Conservation (phyloP, 2,329 filamentous ascomycete genomes). For the Sodiomyces alkalinus region DNA sequence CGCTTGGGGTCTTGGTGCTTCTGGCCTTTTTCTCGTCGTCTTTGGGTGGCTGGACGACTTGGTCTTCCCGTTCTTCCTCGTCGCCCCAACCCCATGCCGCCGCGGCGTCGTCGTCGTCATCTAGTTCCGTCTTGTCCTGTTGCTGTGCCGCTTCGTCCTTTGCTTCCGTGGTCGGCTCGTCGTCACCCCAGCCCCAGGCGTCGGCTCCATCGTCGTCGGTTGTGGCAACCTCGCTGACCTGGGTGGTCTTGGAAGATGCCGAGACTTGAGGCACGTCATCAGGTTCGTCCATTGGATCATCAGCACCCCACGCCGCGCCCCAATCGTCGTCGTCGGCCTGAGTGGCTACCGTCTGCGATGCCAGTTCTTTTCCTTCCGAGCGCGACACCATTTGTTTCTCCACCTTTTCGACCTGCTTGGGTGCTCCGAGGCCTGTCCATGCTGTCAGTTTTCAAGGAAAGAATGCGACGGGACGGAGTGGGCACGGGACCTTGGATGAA, state of each 20-base stretch:
- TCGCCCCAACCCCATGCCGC: constrained; percentile 84
- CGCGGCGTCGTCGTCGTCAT: constrained; percentile 31
- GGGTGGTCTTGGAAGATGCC: constrained; percentile 7
- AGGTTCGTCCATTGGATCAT: constrained; percentile 28
- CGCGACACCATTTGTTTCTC: constrained; percentile 68
- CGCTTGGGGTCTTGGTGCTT: constrained; percentile 5
- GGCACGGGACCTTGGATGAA: constrained; percentile 34
- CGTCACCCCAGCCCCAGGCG: constrained; percentile 75
- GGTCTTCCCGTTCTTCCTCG: too few species aligned
- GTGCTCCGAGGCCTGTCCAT: constrained; percentile 34
- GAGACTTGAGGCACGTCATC: constrained; percentile 1
- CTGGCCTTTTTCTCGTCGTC: constrained; percentile 45
- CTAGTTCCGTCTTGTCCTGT: constrained; percentile 8
- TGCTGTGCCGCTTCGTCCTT: constrained; percentile 14
- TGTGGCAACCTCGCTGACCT: constrained; percentile 5
- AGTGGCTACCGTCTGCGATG: constrained; percentile 31
- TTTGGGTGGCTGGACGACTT: too few species aligned
- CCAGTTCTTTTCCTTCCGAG: constrained; percentile 49
- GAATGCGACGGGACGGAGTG: too few species aligned
- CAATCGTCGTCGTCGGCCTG: constrained; percentile 44
- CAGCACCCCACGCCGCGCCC: constrained; percentile 68
- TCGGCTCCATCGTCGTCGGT: constrained; percentile 35
- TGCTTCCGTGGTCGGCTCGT: constrained; percentile 31
- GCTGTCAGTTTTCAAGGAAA: too few species aligned
- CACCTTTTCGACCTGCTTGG: constrained; percentile 62